phyloP scores from a whole-genome alignment of 1,284 basidiomycete species.

The Ganoderma resinaceum region DNA sequence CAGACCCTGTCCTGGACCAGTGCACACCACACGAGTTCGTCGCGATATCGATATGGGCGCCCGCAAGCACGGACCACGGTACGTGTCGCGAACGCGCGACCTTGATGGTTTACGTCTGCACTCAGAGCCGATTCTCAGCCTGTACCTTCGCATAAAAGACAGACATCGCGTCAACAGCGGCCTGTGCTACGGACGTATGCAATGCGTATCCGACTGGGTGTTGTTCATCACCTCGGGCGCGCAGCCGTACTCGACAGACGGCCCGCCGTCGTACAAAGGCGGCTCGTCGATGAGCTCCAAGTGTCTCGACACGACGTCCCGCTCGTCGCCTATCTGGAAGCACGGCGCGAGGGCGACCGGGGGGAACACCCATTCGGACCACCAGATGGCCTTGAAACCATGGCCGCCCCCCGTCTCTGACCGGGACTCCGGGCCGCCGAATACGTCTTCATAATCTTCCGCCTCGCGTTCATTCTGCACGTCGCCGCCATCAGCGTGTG shows the following conservation, averaged over 20 bases:
- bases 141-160: too few relatives aligned
- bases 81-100: too few relatives aligned
- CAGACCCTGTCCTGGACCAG: too few relatives aligned
- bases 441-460: not conserved
- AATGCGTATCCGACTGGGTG: not conserved
- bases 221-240: not conserved
- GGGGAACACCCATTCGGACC: not conserved
- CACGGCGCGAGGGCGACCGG: not conserved
- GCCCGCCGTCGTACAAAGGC: not conserved
- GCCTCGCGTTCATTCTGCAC: not conserved
- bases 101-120: too few relatives aligned
- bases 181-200: not conserved
- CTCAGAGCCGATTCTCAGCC: too few relatives aligned
- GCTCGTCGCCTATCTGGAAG: not conserved
- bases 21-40: too few relatives aligned
- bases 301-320: not conserved
- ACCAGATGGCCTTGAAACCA: not conserved
- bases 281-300: not conserved
- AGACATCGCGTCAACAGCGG: too few relatives aligned
- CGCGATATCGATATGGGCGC: too few relatives aligned
- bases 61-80: too few relatives aligned
- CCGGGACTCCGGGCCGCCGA: not conserved
- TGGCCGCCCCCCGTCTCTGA: not conserved
- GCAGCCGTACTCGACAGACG: not conserved
- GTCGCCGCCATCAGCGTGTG: not conserved